Base-by-base conservation (phyloP, 768 basidiomycete genomes). In the Amanita subjunquillea region DNA sequence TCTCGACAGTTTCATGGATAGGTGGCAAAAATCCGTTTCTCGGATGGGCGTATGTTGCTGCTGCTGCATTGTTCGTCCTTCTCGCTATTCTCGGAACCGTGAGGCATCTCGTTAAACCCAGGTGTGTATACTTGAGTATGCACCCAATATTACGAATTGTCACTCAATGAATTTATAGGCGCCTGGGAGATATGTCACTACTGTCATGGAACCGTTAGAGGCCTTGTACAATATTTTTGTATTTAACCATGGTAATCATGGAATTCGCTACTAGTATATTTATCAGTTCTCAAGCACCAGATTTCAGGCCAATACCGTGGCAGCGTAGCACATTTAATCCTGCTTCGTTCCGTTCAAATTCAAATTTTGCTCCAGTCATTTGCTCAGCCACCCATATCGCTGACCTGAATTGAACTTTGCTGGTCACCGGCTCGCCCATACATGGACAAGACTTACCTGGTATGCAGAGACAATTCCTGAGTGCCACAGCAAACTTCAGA, bases 11-110 rank as follows among this genome's bases (percentile, higher is more conserved):
- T 12, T 91, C 94, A 1, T 98, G 95, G 94, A 91, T 96, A 63
- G 96, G 96, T 9, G 96, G 96, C 38, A 94, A 95, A 72, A 97
- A 99, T 60, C 84, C 93, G 1, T 99, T 99, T 83, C 76, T 99
- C 17, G 96, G 96, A 6, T 98, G 94, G 92, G 91, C 93, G 2
- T 99, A 99, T 62, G 85, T 99, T 42, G 94, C 85, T 13, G 81
- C 92, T 1, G 83, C 94, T 2, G 80, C 77, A 15, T 74, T 97
- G 13, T 97, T 96, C 64, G 83, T 97, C 15, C 72, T 90, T 10
- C 79, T 99, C 39, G 93, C 91, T 23, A 66, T 98, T 46, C 76
- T 83, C 23, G 91, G 96, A 23, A 89, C 92, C n/a, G 79, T 88
- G 46, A 80, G 93, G 54, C 95, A 99, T 71, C 70, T 96, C 54